These are phyloP conservation scores for Uncinocarpus reesii DNA, from an alignment of 2,329 filamentous ascomycete genomes.

Conservation along the genomic window DNA sequence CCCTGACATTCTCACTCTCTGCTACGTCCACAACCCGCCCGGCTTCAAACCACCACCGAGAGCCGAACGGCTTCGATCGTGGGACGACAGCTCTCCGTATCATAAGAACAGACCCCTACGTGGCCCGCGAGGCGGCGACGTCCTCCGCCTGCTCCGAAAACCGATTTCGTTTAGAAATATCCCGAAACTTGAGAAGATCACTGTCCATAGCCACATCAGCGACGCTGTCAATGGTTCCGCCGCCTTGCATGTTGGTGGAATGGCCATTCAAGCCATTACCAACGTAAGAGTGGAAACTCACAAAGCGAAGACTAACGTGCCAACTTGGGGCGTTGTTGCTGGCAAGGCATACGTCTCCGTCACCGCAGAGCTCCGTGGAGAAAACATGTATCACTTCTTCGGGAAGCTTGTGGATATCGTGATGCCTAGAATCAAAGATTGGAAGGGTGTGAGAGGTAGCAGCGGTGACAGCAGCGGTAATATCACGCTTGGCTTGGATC, in stretches of 20 bases:
- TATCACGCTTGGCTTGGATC: conserved; percentile 66
- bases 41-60: conserved; percentile 53
- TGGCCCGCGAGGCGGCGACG: conserved; percentile 67
- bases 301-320: conserved; percentile 57
- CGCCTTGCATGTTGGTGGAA: conserved; percentile 69
- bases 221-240: conserved; percentile 59
- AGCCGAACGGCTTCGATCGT: conserved; percentile 62
- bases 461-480: conserved; percentile 86
- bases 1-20: conserved; percentile 75
- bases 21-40: conserved; percentile 76
- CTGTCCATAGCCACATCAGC: conserved; percentile 66
- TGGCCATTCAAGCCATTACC: conserved; percentile 75
- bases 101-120: conserved; percentile 82
- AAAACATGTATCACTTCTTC: conserved; percentile 80
- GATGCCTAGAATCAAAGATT: conserved; percentile 92
- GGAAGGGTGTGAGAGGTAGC: conserved; percentile 63
- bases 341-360: conserved; percentile 60
- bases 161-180: conserved; percentile 70
- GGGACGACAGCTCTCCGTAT: conserved; percentile 88
- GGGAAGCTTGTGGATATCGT: conserved; percentile 85
- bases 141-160: conserved; percentile 41
- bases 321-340: conserved; percentile 62
- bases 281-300: conserved; percentile 64
- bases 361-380: conserved; percentile 66
- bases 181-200: conserved; percentile 69